Evolutionary conservation across 176 grass and related monocot genomes (phyloP).

Genomic region (Musa schizocarpa): DNA sequence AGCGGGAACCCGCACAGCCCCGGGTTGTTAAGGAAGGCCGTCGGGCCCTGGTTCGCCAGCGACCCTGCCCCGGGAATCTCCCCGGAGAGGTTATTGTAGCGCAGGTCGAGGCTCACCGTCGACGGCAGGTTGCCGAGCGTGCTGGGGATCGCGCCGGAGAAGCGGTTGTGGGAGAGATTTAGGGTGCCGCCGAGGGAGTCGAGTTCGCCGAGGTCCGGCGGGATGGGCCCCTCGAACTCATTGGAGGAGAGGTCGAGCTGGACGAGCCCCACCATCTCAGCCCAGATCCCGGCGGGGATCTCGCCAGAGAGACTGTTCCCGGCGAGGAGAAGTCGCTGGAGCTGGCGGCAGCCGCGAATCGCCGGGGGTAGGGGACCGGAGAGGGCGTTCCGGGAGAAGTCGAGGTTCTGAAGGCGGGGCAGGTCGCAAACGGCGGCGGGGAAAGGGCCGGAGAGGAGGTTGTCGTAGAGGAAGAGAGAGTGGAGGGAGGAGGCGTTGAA

Average conservation of each 20-base stretch:
- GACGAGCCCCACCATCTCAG: slow-evolving; percentile 42
- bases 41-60: slow-evolving; percentile 46
- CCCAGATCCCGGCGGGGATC: slow-evolving; percentile 33
- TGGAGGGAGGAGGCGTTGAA: slow-evolving; percentile 82
- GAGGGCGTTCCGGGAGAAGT: slow-evolving; percentile 57
- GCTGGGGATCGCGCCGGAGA: slow-evolving; percentile 49
- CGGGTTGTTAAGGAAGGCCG: slow-evolving; percentile 71
- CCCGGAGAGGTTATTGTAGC: slow-evolving; percentile 68
- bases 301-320: slow-evolving; percentile 31
- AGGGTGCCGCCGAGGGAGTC: slow-evolving; percentile 52
- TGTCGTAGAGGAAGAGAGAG: slow-evolving; percentile 69
- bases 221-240: slow-evolving; percentile 40
- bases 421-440: slow-evolving; percentile 53
- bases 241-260: slow-evolving; percentile 71
- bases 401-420: slow-evolving; percentile 32
- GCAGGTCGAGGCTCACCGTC: slow-evolving; percentile 63
- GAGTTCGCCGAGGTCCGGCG: slow-evolving; percentile 40
- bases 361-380: slow-evolving; percentile 30
- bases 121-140: slow-evolving; percentile 43
- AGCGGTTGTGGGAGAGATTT: slow-evolving; percentile 57
- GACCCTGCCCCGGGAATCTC: slow-evolving; percentile 38
- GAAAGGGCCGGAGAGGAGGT: slow-evolving; percentile 47
- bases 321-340: slow-evolving; percentile 45
- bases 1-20: slow-evolving; percentile 71
- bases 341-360: slow-evolving; percentile 32